A percentile compares a stretch with the other conserved stretches of the same genome.
Evolutionary conservation across 805 yeast species (phyloP).

Genomic region (Saccharomycopsis lassenensis): DNA sequence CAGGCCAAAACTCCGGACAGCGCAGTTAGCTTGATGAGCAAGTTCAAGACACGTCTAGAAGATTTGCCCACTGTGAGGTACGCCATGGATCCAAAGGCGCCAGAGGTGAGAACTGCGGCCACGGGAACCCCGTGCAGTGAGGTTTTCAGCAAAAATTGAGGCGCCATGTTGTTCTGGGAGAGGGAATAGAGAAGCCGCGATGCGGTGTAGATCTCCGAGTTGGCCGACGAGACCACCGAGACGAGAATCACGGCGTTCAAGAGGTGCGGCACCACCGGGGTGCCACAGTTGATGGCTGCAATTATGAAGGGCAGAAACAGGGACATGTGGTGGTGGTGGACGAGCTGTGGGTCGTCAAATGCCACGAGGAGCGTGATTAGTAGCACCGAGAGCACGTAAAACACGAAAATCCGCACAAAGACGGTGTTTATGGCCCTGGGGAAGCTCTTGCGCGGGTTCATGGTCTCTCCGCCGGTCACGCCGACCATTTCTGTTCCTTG

Average conservation of each 20-base stretch:
- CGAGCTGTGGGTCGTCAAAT: constrained; percentile 45
- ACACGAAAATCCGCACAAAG: constrained; percentile 50
- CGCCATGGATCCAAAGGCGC: constrained; percentile 48
- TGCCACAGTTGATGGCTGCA: constrained; percentile 60
- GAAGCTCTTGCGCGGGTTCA: constrained; percentile 57
- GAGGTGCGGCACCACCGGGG: constrained; percentile 53
- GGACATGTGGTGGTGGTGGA: constrained; percentile 28
- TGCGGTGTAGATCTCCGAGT: constrained; percentile 63
- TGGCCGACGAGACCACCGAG: constrained; percentile 70
- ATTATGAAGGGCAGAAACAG: constrained; percentile 63
- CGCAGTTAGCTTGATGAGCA: constrained; percentile 59
- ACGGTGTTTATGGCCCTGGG: constrained; percentile 67
- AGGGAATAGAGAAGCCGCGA: constrained; percentile 59
- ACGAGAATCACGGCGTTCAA: constrained; percentile 60
- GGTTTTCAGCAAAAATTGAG: constrained; percentile 37
- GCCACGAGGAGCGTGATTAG: constrained; percentile 67
- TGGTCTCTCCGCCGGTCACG: constrained; percentile 53
- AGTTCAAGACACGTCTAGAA: constrained; percentile 47
- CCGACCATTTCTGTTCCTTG: constrained; percentile 75
- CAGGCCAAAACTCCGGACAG: constrained; percentile 60
- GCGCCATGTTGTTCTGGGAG: constrained; percentile 49
- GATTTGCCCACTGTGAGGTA: constrained; percentile 39
- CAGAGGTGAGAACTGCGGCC: constrained; percentile 41
- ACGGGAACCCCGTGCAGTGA: constrained; percentile 50
- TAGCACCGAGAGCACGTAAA: constrained; percentile 54